Base-by-base conservation (phyloP, 371 early-diverging fungal species). In the Cokeromyces recurvatus region DNA sequence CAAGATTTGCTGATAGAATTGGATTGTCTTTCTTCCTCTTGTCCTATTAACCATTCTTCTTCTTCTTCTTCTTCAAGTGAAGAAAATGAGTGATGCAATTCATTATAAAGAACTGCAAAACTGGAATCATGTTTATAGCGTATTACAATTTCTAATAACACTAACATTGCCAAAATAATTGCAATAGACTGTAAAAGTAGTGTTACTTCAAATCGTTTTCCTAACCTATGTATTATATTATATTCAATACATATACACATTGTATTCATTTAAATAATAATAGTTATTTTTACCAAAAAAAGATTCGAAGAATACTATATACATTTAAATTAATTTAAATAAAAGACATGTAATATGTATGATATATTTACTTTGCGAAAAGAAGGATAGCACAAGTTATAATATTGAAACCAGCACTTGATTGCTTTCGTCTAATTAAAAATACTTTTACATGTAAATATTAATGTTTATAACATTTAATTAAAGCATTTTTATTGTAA, bases 181-280 rank as follows among this genome's bases (percentile, higher is more conserved):
- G 76, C 48, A 20, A 81, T 67, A 2, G 81, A 79, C 48, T 84
- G 85, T 42, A 70, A 64, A 4, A 84, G 48, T n/a, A 81, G 51
- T 9, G 78, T 75, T 0, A 45, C 51, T 32, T 81, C 85, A 56
- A 84, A 84, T 32, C 77, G 69, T 54, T 70, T 66, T 23, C 79
- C 75, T 38, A 76, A 45, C 74, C 75, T 72, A 46, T 19, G 32
- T 32, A 24, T 24, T 48, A 4, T n/a, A 20, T 16, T 21, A 22
- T 25, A 12, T 10, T 19, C 16, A 32, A 14, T n/a, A n/a, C n/a
- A n/a, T n/a, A n/a, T n/a, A n/a, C n/a, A n/a, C n/a, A n/a, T n/a
- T n/a, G n/a, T n/a, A n/a, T n/a, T n/a, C n/a, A n/a, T n/a, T n/a
- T n/a, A n/a, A n/a, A n/a, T n/a, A n/a, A 32, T 22, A 35, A 9